Conservation (phyloP, 75 land plant species). For the Pseudotsuga menziesii region DNA sequence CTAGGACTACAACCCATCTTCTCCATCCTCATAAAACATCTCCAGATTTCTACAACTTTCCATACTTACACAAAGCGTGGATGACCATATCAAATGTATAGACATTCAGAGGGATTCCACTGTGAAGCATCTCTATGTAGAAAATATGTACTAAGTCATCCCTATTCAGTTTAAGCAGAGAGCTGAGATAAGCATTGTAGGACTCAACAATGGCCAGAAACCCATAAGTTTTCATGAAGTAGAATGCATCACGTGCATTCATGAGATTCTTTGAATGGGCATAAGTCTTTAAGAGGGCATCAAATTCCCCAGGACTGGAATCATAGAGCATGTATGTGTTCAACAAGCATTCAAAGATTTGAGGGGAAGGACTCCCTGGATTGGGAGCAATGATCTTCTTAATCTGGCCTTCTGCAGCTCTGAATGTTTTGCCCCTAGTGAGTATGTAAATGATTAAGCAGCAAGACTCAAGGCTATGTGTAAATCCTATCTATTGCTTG, state of each 20-base stretch:
- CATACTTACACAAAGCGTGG: constrained; percentile 30
- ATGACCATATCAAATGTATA: constrained; percentile 59
- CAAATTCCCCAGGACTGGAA: constrained; percentile 48
- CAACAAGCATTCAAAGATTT: constrained; percentile 38
- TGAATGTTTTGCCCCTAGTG: constrained; percentile 33
- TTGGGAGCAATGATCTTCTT: constrained; percentile 18
- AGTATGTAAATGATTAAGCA: constrained; percentile 53
- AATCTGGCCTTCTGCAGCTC: constrained; percentile 37
- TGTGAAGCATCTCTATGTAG: constrained; percentile 41
- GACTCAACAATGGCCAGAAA: constrained; percentile 49
- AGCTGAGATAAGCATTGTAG: constrained; percentile 50
- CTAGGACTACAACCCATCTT: constrained; percentile 41
- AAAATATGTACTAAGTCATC: constrained; percentile 37
- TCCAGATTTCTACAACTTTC: constrained; percentile 46
- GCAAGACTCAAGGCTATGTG: constrained; percentile 25
- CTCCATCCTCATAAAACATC: constrained; percentile 41
- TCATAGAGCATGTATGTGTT: constrained; percentile 42
- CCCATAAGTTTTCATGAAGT: constrained; percentile 54
- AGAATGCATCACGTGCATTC: constrained; percentile 37
- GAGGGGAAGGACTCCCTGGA: constrained; percentile 14
- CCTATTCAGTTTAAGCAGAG: constrained; percentile 28
- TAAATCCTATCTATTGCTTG: constrained; percentile 10
- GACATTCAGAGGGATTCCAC: constrained; percentile 49
- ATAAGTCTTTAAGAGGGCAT: constrained; percentile 47
- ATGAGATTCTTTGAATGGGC: constrained; percentile 52